Base-by-base conservation (phyloP, 192 early-diverging fungal genomes). In the Gamsiella multidivaricata region DNA sequence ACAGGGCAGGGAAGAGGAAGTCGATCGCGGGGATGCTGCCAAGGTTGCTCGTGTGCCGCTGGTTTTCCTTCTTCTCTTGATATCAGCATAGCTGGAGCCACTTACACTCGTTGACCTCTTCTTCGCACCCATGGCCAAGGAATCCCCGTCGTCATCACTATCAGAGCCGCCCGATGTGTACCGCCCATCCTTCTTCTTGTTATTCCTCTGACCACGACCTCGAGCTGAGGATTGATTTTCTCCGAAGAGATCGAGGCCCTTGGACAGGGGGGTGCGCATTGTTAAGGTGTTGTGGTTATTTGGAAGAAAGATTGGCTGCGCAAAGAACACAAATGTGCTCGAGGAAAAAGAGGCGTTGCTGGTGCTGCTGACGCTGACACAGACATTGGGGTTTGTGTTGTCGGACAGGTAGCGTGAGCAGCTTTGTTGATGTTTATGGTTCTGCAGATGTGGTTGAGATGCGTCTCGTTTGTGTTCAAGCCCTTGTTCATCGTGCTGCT, bases 21-120 rank as follows among this genome's bases (percentile, higher is more conserved):
- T 18, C n/a, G 53, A 54, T 33, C 29, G 22, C 15, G 31, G 29
- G 20, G 36, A 41, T 37, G 55, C 37, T n/a, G n/a, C n/a, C n/a
- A n/a, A n/a, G n/a, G n/a, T n/a, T n/a, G n/a, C n/a, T 15, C 26
- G 17, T 54, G 32, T 3, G 45, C 23, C 11, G 29, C 28, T 52
- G 5, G 36, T 52, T 47, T 53, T 69, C 43, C 57, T 50, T 37
- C 67, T 41, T 37, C 60, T 69, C 37, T 52, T 69, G 47, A 33
- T 36, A 7, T 20, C 32, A 8, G 23, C 31, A 14, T 33, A 60
- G 23, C 26, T 17, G 3, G 46, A 55, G 3, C 47, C 26, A 23
- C 11, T 39, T 0, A 28, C 34, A 17, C 41, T 22, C 26, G 57
- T 60, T 5, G 67, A 53, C 25, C 67, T 50, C 29, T 69, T 69